Evolutionary conservation across 179 eudicot genomes (phyloP).

Genomic region (Spergularia azorica): DNA sequence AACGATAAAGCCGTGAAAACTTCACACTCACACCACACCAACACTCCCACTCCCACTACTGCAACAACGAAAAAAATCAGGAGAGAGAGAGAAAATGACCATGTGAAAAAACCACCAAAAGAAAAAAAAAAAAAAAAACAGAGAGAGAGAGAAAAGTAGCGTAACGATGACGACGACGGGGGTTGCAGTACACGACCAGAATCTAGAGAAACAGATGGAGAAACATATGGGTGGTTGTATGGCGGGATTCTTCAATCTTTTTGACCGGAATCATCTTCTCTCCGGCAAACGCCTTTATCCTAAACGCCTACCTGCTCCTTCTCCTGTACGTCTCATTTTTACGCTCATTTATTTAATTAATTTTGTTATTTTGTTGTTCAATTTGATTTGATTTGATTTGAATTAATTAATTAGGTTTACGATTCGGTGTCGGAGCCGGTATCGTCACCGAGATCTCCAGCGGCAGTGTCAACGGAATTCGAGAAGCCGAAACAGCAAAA

Average conservation of each 20-base stretch:
- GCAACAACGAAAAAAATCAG: background rate
- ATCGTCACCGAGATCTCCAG: slow-evolving; percentile 33
- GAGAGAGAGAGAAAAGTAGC: background rate
- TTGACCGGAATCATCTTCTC: slow-evolving; percentile 69
- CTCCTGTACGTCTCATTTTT: slow-evolving; percentile 4
- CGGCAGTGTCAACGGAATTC: slow-evolving; percentile 39
- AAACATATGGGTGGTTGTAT: slow-evolving; percentile 91
- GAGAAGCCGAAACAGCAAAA: slow-evolving; percentile 25
- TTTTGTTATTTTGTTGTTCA: background rate
- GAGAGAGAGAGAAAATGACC: slow-evolving; percentile 16
- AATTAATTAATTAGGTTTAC: slow-evolving; percentile 33
- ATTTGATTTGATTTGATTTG: background rate
- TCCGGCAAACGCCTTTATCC: slow-evolving; percentile 57
- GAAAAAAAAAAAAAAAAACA: no score
- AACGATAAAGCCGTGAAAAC: slow-evolving; percentile 40
- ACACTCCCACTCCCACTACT: background rate
- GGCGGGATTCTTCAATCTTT: slow-evolving; percentile 84
- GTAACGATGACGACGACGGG: slow-evolving; percentile 49
- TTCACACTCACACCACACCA: background rate
- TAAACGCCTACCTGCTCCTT: slow-evolving; percentile 68
- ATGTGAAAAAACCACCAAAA: no score
- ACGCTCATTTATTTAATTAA: slow-evolving; percentile 8
- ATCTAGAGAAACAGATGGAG: slow-evolving; percentile 67
- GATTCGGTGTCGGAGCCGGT: slow-evolving; percentile 46
- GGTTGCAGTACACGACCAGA: slow-evolving; percentile 46